Evolutionary conservation across 2,329 filamentous ascomycete species (phyloP).

Genomic region (Pseudopithomyces maydicus): DNA sequence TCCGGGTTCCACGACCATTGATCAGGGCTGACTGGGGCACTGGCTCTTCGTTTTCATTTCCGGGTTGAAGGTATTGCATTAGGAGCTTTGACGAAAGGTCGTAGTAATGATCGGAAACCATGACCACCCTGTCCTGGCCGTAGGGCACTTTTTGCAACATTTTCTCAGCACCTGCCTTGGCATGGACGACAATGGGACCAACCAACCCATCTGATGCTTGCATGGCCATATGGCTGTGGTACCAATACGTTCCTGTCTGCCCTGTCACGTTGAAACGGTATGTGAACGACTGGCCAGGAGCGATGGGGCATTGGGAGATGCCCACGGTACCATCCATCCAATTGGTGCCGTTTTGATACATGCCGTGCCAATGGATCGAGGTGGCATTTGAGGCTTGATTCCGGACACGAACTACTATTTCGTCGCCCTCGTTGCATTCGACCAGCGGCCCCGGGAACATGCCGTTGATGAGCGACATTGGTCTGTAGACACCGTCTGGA

Average conservation of each 20-base stretch:
- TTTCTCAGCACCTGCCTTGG: constrained; percentile 47
- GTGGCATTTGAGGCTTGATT: constrained; percentile 61
- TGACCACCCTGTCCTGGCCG: constrained; percentile 63
- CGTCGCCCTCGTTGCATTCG: constrained; percentile 65
- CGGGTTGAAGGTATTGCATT: constrained; percentile 58
- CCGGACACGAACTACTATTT: constrained; percentile 67
- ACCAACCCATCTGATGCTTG: constrained; percentile 51
- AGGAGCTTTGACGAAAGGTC: constrained; percentile 56
- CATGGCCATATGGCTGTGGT: constrained; percentile 46
- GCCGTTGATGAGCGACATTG: constrained; percentile 49
- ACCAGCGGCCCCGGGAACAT: constrained; percentile 48
- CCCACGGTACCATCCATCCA: constrained; percentile 62
- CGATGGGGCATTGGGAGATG: constrained; percentile 60
- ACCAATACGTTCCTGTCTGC: constrained; percentile 41
- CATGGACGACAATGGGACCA: constrained; percentile 45
- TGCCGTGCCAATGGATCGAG: constrained; percentile 66
- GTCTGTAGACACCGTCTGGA: constrained; percentile 57
- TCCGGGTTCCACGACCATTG: constrained; percentile 46
- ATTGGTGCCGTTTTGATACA: constrained; percentile 56
- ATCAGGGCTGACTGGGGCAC: constrained; percentile 53
- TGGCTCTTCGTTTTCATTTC: constrained; percentile 62
- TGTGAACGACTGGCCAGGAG: constrained; percentile 50
- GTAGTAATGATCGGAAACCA: constrained; percentile 73
- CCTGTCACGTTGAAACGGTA: constrained; percentile 43
- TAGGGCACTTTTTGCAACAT: constrained; percentile 48